Percentiles rank a stretch among this genome's conserved stretches.
Evolutionary conservation across 495 filamentous ascomycete species (phyloP).

Genomic region (Aspergillus wentii): DNA sequence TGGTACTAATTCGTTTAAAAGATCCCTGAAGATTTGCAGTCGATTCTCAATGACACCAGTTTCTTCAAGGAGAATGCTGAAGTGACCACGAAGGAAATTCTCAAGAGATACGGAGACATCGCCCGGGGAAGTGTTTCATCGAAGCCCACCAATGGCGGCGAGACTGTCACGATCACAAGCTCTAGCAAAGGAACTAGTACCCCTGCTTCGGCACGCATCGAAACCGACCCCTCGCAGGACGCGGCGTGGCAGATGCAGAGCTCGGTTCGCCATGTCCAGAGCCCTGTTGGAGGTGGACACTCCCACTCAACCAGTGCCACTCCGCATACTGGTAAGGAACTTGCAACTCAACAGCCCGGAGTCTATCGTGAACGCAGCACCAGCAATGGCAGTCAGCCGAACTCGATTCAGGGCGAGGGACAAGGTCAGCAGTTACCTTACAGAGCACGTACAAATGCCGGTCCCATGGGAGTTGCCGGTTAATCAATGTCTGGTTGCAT

Average conservation of each 20-base stretch:
- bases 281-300: constrained; percentile 36
- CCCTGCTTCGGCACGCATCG: constrained; percentile 55
- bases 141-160: constrained; percentile 52
- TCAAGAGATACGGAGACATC: constrained; percentile 82
- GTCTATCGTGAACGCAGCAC: constrained; percentile 36
- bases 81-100: constrained; percentile 93
- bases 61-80: constrained; percentile 79
- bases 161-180: constrained; percentile 44
- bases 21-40: constrained; percentile 90
- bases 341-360: constrained; percentile 19
- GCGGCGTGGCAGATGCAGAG: constrained; percentile 75
- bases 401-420: constrained; percentile 20
- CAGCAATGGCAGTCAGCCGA: constrained; percentile 37
- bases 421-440: constrained; percentile 34
- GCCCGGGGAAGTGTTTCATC: constrained; percentile 52
- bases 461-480: constrained; percentile 43
- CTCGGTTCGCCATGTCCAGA: constrained; percentile 73
- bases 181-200: constrained; percentile 33
- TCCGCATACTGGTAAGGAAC: constrained; percentile 25
- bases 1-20: constrained; percentile 31
- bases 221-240: constrained; percentile 70
- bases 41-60: constrained; percentile 74
- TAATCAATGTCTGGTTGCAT: constrained; percentile 14
- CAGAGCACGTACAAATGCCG: constrained; percentile 34
- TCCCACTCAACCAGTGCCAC: constrained; percentile 28